Base-by-base conservation (phyloP, 2,329 filamentous ascomycete species). In the Fusarium avenaceum region DNA sequence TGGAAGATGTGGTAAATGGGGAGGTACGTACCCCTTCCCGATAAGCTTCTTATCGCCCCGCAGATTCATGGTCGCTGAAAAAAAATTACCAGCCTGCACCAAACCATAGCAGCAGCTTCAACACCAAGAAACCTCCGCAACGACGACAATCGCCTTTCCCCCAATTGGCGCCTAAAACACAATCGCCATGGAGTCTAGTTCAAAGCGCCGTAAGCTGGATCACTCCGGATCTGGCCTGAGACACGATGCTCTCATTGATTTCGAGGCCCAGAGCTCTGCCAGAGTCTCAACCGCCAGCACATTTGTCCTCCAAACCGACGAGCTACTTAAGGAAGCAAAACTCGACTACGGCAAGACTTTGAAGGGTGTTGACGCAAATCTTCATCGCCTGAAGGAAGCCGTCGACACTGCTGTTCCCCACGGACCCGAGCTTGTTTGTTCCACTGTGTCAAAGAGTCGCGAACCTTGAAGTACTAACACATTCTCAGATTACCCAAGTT, bases 401-500 rank as follows among this genome's bases (percentile, higher is more conserved):
- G 82, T 89, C 15, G 86, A 89, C 53, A 77, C 79, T 5, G 81
- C 86, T 4, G 78, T 82, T 39, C 68, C 82, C 3, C 86, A 87
- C 57, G 84, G 82, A 1, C 77, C 85, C 15, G 56, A 83, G 53
- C 82, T 83, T 56, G 87, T 89, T 77, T 63, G 85, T 78, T 46
- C 44, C 20, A 26, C 22, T 14, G 14, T n/a, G 14, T 9, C n/a
- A 32, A 30, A 42, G n/a, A 45, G 28, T 20, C 32, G 17, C 13
- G 17, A 13, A 32, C 24, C 10, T 32, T 51, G 17, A 13, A 26
- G 35, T 35, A 51, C 67, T 74, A 65, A 76, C 42, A 38, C 20
- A 42, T n/a, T 49, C 61, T 47, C 44, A 69, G 91, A 85, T 96
- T 52, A 71, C 80, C 33, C 89, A 96, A 71, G 93, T 92, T 10